A percentile compares a stretch with the other conserved stretches of the same genome.
These are phyloP conservation scores for Aspergillus fumigatiaffinis DNA, from an alignment of 2,329 filamentous ascomycete species.

Conservation along the genomic window DNA sequence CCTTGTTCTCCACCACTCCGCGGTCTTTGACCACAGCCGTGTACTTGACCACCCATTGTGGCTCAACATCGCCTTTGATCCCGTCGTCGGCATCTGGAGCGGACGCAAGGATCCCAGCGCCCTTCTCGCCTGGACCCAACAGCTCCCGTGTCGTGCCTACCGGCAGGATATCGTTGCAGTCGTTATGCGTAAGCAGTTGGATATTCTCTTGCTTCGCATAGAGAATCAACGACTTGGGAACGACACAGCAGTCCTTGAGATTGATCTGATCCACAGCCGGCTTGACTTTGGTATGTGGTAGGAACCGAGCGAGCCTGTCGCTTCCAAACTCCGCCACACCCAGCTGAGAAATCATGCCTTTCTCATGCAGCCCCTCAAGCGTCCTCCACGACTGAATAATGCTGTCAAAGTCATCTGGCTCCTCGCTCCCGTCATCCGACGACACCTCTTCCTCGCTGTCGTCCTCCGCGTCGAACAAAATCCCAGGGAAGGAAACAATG, in stretches of 20 bases:
- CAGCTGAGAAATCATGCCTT: conserved; percentile 69
- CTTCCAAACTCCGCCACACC: conserved; percentile 90
- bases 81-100: conserved; percentile 49
- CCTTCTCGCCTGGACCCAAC: conserved; percentile 66
- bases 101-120: conserved; percentile 71
- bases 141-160: conserved; percentile 80
- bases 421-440: conserved; percentile 36
- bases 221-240: conserved; percentile 78
- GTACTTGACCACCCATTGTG: conserved; percentile 96
- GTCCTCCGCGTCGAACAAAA: conserved; percentile 90
- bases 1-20: conserved; percentile 97
- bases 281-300: conserved; percentile 65
- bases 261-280: conserved; percentile 95
- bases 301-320: conserved; percentile 72
- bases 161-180: conserved; percentile 88
- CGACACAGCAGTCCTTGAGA: conserved; percentile 89
- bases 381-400: conserved; percentile 65
- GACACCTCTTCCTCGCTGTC: conserved; percentile 67
- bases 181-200: conserved; percentile 87
- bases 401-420: conserved; percentile 53
- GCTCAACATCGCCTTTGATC: conserved; percentile 71
- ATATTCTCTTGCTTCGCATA: conserved; percentile 81
- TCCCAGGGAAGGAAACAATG: conserved; percentile 87
- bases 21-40: conserved; percentile 91
- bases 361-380: conserved; percentile 67